phyloP scores from a whole-genome alignment of 805 yeast species.

The Vanderwaltozyma tropicalis region DNA sequence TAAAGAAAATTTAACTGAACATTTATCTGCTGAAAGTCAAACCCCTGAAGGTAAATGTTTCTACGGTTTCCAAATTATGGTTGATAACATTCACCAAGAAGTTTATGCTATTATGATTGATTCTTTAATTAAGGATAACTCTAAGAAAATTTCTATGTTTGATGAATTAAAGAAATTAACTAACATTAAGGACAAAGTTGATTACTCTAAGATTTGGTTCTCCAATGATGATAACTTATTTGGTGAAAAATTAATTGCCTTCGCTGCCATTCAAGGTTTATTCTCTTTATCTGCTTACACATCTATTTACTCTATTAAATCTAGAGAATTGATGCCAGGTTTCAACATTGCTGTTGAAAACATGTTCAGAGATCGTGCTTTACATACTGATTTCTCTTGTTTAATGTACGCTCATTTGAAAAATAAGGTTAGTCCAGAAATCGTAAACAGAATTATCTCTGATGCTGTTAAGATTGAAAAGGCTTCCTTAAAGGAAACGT shows the following conservation, averaged over 20 bases:
- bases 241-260: conserved; percentile 91
- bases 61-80: conserved; percentile 98
- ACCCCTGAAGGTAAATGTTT: conserved; percentile 95
- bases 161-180: conserved; percentile 90
- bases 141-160: conserved; percentile 75
- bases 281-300: conserved; percentile 97
- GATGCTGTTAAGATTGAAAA: conserved; percentile 94
- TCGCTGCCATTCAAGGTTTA: conserved; percentile 97
- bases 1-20: conserved; percentile 91
- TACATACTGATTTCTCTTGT: conserved; percentile 96
- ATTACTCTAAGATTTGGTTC: conserved; percentile 97
- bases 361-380: conserved; percentile 94
- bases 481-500: conserved; percentile 81
- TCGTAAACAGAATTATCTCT: conserved; percentile 73
- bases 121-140: conserved; percentile 87
- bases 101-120: conserved; percentile 90
- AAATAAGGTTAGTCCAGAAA: conserved; percentile 68
- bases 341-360: conserved; percentile 90
- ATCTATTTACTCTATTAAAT: conserved; percentile 92
- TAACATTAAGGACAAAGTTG: conserved; percentile 87
- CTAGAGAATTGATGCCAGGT: conserved; percentile 96
- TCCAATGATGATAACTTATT: conserved; percentile 73
- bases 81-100: conserved; percentile 97
- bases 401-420: conserved; percentile 83
- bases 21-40: conserved; percentile 93